A percentile compares a stretch with the other conserved stretches of the same genome.
Evolutionary conservation across 176 grass and related monocot genomes (phyloP).

Genomic region (Aegilops tauschii): DNA sequence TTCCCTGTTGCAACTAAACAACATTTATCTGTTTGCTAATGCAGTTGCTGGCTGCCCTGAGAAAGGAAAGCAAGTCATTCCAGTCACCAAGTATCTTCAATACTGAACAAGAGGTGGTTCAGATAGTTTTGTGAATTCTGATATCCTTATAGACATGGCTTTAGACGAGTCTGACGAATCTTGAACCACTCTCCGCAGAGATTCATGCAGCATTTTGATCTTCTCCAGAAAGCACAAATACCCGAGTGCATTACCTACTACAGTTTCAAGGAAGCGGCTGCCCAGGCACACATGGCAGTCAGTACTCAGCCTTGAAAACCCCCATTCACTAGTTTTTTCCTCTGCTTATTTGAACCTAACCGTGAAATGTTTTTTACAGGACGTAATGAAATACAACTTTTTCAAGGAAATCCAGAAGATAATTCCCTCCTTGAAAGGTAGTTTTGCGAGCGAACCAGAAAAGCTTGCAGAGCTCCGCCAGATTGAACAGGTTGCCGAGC

Average conservation of each 20-base stretch:
- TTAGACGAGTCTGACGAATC: not conserved
- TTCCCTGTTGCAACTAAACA: conserved; percentile 13
- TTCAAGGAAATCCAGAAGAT: conserved; percentile 87
- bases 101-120: conserved; percentile 76
- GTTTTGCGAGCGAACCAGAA: conserved; percentile 64
- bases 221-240: conserved; percentile 78
- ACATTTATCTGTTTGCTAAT: conserved; percentile 25
- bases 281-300: conserved; percentile 58
- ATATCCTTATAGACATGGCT: not conserved
- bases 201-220: conserved; percentile 96
- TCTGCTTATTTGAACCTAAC: conserved; percentile 21
- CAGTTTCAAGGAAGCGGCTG: conserved; percentile 74
- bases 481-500: conserved; percentile 91
- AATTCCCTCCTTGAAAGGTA: conserved; percentile 56
- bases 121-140: conserved; percentile 6
- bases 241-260: conserved; percentile 78
- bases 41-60: conserved; percentile 75
- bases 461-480: conserved; percentile 73
- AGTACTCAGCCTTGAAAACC: conserved; percentile 35
- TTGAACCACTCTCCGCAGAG: conserved; percentile 53
- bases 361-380: conserved; percentile 35
- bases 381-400: conserved; percentile 82
- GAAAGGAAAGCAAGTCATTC: conserved; percentile 72
- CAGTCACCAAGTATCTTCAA: conserved; percentile 79
- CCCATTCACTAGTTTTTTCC: not conserved